Percentiles rank a stretch among this genome's conserved stretches.
Conservation (phyloP, 2,329 filamentous ascomycete genomes). For the Chrysoporthe puriensis region DNA sequence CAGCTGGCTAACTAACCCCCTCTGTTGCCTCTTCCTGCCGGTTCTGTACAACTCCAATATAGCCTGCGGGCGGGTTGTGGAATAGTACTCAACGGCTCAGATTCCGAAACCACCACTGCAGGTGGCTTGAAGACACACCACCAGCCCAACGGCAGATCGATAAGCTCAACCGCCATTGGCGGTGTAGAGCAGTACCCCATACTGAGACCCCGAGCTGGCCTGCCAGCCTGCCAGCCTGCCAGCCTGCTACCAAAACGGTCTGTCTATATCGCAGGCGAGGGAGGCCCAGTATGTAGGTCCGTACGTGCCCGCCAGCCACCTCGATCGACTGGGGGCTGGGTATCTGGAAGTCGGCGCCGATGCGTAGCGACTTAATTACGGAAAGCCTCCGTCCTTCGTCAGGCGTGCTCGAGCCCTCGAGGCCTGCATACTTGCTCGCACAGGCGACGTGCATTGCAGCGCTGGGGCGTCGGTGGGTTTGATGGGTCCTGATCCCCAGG, state of each 20-base stretch:
- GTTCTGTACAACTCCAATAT: background rate
- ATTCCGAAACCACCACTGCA: conserved; percentile 4
- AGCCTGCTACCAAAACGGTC: background rate
- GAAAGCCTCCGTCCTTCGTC: background rate
- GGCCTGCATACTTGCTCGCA: background rate
- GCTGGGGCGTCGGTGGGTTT: conserved; percentile 13
- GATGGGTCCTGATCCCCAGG: conserved; percentile 15
- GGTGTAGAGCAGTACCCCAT: conserved; percentile 19
- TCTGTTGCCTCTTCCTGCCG: background rate
- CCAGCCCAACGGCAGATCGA: conserved; percentile 19
- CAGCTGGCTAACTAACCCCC: background rate
- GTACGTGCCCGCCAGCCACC: conserved; percentile 1
- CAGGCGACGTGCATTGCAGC: conserved; percentile 6
- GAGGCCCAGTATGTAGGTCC: background rate
- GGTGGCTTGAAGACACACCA: conserved; percentile 11
- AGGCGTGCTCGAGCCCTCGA: background rate
- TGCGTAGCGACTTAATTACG: background rate
- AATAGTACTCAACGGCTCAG: conserved; percentile 3
- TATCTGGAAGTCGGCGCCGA: background rate
- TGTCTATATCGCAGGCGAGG: background rate
- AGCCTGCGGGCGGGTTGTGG: background rate
- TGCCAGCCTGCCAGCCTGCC: background rate
- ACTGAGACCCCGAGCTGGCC: background rate
- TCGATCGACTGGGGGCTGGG: background rate
- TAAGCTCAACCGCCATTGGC: conserved; percentile 24